Conservation (phyloP, 345 rosid species). For the Camelina hispida region DNA sequence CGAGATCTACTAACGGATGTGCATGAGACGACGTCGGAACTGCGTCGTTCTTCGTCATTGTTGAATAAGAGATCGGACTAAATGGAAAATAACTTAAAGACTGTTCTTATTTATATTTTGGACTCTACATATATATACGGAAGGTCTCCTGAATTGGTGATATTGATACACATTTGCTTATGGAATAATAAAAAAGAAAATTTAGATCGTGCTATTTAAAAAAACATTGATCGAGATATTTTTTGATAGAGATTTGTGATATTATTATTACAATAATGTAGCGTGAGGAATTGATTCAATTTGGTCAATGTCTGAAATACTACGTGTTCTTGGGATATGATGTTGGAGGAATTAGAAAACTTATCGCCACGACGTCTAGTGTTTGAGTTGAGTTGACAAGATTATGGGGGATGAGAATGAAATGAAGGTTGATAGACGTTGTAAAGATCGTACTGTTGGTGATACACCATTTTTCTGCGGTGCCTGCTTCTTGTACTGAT, state of each 20-base stretch:
- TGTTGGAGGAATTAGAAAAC: slow-evolving; percentile 36
- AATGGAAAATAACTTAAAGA: background rate
- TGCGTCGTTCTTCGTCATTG: slow-evolving; percentile 75
- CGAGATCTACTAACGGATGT: slow-evolving; percentile 43
- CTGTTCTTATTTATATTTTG: background rate
- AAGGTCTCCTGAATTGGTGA: background rate
- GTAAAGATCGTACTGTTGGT: slow-evolving; percentile 63
- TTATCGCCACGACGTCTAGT: slow-evolving; percentile 82
- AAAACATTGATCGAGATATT: background rate
- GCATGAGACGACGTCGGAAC: slow-evolving; percentile 71
- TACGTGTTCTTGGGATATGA: background rate
- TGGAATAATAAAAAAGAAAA: background rate
- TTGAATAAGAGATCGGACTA: background rate
- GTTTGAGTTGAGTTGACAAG: slow-evolving; percentile 74
- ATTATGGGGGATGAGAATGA: slow-evolving; percentile 36
- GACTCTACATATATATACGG: background rate
- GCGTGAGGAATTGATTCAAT: background rate
- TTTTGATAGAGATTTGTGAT: background rate
- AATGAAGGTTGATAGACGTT: slow-evolving; percentile 45
- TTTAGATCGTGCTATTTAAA: background rate
- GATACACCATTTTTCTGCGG: slow-evolving; percentile 48
- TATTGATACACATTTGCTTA: too few species aligned
- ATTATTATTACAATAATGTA: background rate
- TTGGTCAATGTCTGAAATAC: background rate
- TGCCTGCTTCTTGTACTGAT: background rate